Evolutionary conservation across 2,329 filamentous ascomycete species (phyloP), one percentile per base, ranked within the genome.

Genomic region (Beauveria asiatica): DNA sequence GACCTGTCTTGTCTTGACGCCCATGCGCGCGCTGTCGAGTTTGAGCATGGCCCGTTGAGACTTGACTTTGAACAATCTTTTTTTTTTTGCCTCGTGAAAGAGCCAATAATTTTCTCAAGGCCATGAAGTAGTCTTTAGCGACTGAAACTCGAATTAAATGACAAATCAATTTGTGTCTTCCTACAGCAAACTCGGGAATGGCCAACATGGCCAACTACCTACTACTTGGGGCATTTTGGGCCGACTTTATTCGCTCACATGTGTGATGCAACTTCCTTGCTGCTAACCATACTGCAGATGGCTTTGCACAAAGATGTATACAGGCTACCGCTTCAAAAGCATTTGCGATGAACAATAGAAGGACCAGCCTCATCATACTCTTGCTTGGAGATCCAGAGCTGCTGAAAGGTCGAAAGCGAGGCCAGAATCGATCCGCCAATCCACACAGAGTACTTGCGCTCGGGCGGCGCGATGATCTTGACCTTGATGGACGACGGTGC

Each of bases 351-450:
- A 74, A 97, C 93, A 76, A 97, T 97, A 75, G 92, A 97, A 73
- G 93, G 94, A 82, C 93, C 93, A 80, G 89, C 94, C 91, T 97
- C 94, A 84, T 99, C 94, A 88, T 97, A 97, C 86, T 97, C 93
- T 84, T 99, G 94, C 92, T 99, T 99, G 74, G 94, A 99, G 88
- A 99, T 97, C 94, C 94, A 99, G 94, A 99, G 99, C 84, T 99
- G 94, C 86, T 99, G 94, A 93, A 99, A 99, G 80, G 94, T 99
- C 71, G 94, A 99, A 74, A 99, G 90, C 67, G 94, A 99, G 72
- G 94, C 94, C 75, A 99, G 83, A 83, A 99, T 99, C 80, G 94
- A 99, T 87, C 94, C 94, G 94, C 94, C 94, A 79, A 99, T 99
- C 94, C 94, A 99, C 85, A 99, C 94, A 67, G 94, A 97, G 91